Conservation (phyloP, 1,284 basidiomycete genomes). For the Irpex sp. region DNA sequence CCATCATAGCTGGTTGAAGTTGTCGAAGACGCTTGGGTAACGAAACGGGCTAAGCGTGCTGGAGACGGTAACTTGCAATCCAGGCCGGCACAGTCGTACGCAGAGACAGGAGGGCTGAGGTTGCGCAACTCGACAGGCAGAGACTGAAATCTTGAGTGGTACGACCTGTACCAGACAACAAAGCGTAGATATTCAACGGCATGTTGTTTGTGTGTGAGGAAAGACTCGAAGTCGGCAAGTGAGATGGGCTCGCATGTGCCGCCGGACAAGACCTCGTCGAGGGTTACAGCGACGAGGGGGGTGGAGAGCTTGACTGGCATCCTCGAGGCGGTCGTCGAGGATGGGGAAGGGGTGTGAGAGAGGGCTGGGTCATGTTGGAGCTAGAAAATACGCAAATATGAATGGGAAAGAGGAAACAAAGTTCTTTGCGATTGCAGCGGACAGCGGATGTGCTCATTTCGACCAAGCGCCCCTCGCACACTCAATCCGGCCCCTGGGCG, state of each 20-base stretch:
- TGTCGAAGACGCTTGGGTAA: conserved; percentile 3
- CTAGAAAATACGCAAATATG: neutral
- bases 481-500: neutral
- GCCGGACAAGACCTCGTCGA: conserved; percentile 35
- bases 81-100: conserved; percentile 12
- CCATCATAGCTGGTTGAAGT: neutral
- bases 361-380: neutral
- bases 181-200: conserved; percentile 40
- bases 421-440: neutral
- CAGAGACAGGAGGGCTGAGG: conserved; percentile 14
- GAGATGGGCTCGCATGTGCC: conserved; percentile 37
- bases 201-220: conserved; percentile 33
- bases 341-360: neutral
- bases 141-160: conserved; percentile 32
- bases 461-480: neutral
- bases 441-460: neutral
- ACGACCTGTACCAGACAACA: conserved; percentile 41
- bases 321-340: neutral
- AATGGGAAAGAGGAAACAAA: neutral
- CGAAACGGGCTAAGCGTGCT: conserved; percentile 21
- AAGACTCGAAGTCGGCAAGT: conserved; percentile 35
- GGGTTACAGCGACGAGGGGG: conserved; percentile 15
- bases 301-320: conserved; percentile 2
- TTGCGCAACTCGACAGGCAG: conserved; percentile 19
- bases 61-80: conserved; percentile 21